phyloP scores from a whole-genome alignment of 1,284 basidiomycete genomes.

The Trichosporon faecale region DNA sequence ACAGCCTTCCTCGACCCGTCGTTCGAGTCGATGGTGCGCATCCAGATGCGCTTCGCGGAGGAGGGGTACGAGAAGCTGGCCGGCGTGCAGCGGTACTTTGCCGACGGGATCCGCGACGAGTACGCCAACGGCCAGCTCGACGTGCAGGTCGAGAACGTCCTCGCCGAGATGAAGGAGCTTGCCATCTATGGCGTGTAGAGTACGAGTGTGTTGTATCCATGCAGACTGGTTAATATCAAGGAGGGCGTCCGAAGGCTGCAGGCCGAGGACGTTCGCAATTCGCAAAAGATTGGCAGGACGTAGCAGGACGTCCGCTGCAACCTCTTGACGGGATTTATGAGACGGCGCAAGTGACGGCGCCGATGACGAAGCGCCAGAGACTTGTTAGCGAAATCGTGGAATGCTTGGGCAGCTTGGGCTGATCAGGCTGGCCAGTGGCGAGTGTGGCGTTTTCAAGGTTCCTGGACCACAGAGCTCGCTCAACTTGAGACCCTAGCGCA shows the following conservation, averaged over 20 bases:
- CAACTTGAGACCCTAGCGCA: not conserved
- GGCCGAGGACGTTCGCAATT: too few relatives aligned
- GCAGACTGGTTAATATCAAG: not conserved
- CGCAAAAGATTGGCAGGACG: too few relatives aligned
- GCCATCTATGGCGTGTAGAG: conserved; percentile 67
- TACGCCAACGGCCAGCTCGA: conserved; percentile 96
- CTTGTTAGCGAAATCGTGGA: too few relatives aligned
- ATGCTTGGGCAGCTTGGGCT: too few relatives aligned
- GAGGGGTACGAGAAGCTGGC: conserved; percentile 98
- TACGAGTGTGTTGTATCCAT: conserved; percentile 5
- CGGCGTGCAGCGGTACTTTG: conserved; percentile 93
- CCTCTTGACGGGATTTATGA: not conserved
- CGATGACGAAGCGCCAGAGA: not conserved
- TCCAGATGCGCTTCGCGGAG: conserved; percentile 94
- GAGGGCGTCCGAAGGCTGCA: too few relatives aligned
- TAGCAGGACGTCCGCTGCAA: not conserved
- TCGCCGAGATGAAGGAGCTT: conserved; percentile 94
- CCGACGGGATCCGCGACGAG: conserved; percentile 85
- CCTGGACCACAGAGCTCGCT: not conserved
- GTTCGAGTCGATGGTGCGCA: conserved; percentile 97
- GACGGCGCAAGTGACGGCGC: not conserved
- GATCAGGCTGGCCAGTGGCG: not conserved
- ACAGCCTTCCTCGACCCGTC: conserved; percentile 85
- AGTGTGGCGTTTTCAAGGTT: not conserved
- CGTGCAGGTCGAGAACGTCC: conserved; percentile 86